These are phyloP conservation scores for Venturia asperata DNA, from an alignment of 2,329 filamentous ascomycete genomes.

Conservation along the genomic window DNA sequence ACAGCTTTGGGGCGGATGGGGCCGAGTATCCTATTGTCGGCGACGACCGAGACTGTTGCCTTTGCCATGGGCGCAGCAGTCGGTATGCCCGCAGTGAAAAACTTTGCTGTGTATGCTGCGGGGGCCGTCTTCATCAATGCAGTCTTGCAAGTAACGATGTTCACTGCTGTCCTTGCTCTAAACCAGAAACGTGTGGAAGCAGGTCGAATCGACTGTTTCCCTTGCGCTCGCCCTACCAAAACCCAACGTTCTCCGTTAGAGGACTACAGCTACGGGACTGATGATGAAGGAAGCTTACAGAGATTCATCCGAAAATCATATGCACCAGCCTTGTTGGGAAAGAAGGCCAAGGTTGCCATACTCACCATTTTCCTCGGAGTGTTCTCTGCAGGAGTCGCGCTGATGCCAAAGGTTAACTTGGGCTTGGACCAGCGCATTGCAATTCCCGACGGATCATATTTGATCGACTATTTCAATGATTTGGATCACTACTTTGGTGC, in stretches of 20 bases:
- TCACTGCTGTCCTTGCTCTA: constrained; percentile 80
- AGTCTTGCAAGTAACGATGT: constrained; percentile 93
- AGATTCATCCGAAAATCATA: constrained; percentile 86
- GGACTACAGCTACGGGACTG: constrained; percentile 52
- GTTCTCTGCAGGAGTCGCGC: constrained; percentile 75
- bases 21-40: constrained; percentile 90
- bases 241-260: constrained; percentile 42
- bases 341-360: constrained; percentile 69
- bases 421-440: constrained; percentile 93
- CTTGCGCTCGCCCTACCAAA: constrained; percentile 74
- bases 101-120: constrained; percentile 94
- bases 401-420: constrained; percentile 77
- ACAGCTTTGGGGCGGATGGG: constrained; percentile 92
- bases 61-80: constrained; percentile 91
- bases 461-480: constrained; percentile 95
- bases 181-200: constrained; percentile 90
- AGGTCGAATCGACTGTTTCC: constrained; percentile 83
- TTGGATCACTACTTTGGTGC: constrained; percentile 86
- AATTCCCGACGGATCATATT: constrained; percentile 85
- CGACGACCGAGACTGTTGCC: constrained; percentile 86
- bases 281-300: constrained; percentile 77
- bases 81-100: constrained; percentile 94
- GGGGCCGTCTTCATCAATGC: constrained; percentile 97
- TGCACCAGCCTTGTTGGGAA: constrained; percentile 71
- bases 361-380: constrained; percentile 78